Base-by-base conservation (phyloP, 345 rosid genomes). In the Arabidopsis arenosa region DNA sequence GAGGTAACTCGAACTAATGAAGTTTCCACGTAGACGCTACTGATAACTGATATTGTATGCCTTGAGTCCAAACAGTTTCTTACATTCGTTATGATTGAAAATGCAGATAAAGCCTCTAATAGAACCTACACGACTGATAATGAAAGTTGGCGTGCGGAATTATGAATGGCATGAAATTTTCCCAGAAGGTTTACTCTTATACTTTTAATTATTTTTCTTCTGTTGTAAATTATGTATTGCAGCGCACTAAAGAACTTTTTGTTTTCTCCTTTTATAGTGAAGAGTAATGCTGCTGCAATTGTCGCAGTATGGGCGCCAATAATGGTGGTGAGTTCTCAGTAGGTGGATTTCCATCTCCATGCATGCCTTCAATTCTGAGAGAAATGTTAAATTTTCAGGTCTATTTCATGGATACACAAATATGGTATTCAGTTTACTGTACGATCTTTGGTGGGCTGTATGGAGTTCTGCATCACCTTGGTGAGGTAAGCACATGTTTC, bases 401-500 rank as follows among this genome's bases (percentile, higher is more conserved):
- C 67, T 94, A 94, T 79, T 94, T 94, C 79, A 94, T 94, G 98
- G 98, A 94, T 78, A 84, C 96, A 23, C 98, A 94, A 74, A 94
- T 94, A 18, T 94, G 98, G 98, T 94, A 94, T 86, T 94, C 97
- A 76, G 98, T 94, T 66, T 94, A 85, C 82, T 90, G 96, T 74
- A 83, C 95, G 7, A 83, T 94, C 39, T 89, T 86, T 67, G 97
- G 98, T 67, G 98, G 98, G 73, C 75, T 94, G 76, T 91, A 91
- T 75, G 98, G 98, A 75, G 91, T 94, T 82, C 81, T 94, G 74
- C 90, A 94, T 83, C 98, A 92, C 83, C 98, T 94, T 82, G 98
- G 97, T 28, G 97, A 94, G 93, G 98, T 94, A 87, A 84, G 78
- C 36, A 12, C 63, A 18, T 35, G 9, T 18, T n/a, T 56, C 60